These are phyloP conservation scores for Cyamopsis tetragonoloba DNA, from an alignment of 306 rosid genomes.

Conservation along the genomic window DNA sequence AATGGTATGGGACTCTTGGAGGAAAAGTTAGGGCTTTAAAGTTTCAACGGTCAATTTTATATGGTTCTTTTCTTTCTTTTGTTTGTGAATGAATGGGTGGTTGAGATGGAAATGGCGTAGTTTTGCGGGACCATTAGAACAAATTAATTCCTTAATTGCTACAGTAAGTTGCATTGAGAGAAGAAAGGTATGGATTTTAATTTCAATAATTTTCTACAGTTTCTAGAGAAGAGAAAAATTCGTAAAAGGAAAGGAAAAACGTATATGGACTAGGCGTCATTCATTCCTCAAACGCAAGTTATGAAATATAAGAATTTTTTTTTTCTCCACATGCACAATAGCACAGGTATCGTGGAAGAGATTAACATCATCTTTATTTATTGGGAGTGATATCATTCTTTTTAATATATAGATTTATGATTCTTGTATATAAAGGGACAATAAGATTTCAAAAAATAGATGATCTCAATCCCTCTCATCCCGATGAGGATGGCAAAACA, in stretches of 20 bases:
- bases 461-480: no score
- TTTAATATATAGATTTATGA: no score
- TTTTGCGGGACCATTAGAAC: not conserved
- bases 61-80: not conserved
- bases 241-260: not conserved
- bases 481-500: no score
- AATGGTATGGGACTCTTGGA: slow-evolving; percentile 5
- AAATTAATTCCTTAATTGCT: not conserved
- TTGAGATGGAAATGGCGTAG: not conserved
- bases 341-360: no score
- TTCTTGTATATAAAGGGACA: no score
- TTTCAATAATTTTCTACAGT: not conserved
- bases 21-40: not conserved
- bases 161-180: not conserved
- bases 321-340: no score
- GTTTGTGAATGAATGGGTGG: not conserved
- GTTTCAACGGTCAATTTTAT: slow-evolving; percentile 19
- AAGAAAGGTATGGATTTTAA: not conserved
- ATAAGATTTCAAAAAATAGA: no score
- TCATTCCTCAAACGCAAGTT: no score
- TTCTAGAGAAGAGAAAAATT: not conserved
- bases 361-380: no score
- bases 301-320: no score
- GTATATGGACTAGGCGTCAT: not conserved
- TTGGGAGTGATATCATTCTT: no score